These are phyloP conservation scores for Umbilicaria muhlenbergii DNA, from an alignment of 495 filamentous ascomycete species.

Conservation along the genomic window DNA sequence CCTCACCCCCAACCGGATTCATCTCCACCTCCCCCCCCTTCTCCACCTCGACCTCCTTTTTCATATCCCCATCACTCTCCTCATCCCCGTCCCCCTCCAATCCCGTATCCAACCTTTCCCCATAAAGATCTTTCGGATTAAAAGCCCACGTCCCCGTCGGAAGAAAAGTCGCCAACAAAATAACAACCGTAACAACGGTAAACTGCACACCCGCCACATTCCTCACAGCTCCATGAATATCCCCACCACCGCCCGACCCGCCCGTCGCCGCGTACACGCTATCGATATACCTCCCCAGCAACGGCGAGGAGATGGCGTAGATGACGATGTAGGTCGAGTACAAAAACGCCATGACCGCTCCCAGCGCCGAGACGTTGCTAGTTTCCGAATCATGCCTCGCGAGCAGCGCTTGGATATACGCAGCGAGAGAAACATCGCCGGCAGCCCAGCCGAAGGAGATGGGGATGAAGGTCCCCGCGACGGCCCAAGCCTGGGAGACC, in stretches of 20 bases:
- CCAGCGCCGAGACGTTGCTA: slow-evolving; percentile 26
- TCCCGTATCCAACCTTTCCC: slow-evolving; percentile 16
- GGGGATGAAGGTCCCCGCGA: slow-evolving; percentile 26
- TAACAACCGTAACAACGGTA: slow-evolving; percentile 19
- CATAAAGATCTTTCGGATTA: slow-evolving; percentile 23
- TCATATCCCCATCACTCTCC: neutral
- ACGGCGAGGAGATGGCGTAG: slow-evolving; percentile 24
- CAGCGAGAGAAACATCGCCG: slow-evolving; percentile 28
- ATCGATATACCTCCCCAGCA: slow-evolving; percentile 27
- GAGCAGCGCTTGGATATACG: slow-evolving; percentile 29
- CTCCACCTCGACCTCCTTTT: too few species aligned
- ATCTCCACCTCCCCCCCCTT: neutral
- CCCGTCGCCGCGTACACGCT: slow-evolving; percentile 16
- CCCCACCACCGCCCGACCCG: slow-evolving; percentile 6
- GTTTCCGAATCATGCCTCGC: slow-evolving; percentile 20
- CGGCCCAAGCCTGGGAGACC: slow-evolving; percentile 23
- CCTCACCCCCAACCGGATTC: too few species aligned
- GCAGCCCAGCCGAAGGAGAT: slow-evolving; percentile 32
- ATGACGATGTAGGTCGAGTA: slow-evolving; percentile 29
- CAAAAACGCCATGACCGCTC: slow-evolving; percentile 31
- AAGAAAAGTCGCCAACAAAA: slow-evolving; percentile 23
- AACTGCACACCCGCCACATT: slow-evolving; percentile 27
- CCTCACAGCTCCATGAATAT: slow-evolving; percentile 12
- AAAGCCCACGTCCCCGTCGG: slow-evolving; percentile 20
- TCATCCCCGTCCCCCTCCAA: neutral